Conservation (phyloP, 805 yeast species). For the Metschnikowia baotianmanensis region DNA sequence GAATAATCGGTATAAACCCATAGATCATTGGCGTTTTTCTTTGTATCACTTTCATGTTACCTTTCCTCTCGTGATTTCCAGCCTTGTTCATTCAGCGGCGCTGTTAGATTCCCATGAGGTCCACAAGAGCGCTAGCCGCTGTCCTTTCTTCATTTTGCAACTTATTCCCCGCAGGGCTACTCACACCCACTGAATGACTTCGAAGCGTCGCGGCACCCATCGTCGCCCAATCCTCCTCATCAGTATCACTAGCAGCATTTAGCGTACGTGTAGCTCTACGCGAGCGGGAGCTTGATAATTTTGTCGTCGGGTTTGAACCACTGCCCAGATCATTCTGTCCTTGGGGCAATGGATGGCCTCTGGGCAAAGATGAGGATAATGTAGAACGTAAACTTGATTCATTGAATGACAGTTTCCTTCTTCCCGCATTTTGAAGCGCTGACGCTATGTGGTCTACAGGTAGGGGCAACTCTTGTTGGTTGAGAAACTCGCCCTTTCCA, state of each 20-base stretch:
- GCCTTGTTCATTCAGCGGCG: not conserved
- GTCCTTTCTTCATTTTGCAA: slow-evolving; percentile 41
- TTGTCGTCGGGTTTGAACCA: not conserved
- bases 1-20: too few relatives aligned
- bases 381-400: slow-evolving; percentile 45
- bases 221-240: slow-evolving; percentile 95
- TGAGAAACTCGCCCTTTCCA: slow-evolving; percentile 12
- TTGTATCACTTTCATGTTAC: too few relatives aligned
- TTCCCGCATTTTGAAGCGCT: slow-evolving; percentile 20
- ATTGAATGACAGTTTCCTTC: slow-evolving; percentile 42
- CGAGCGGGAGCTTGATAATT: not conserved
- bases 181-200: slow-evolving; percentile 21
- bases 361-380: slow-evolving; percentile 28
- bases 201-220: slow-evolving; percentile 77
- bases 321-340: slow-evolving; percentile 6
- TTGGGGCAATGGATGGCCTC: slow-evolving; percentile 6
- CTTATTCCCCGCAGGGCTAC: slow-evolving; percentile 14
- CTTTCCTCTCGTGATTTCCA: not conserved
- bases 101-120: slow-evolving; percentile 38
- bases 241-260: slow-evolving; percentile 61
- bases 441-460: slow-evolving; percentile 22
- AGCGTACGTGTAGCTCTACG: not conserved
- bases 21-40: too few relatives aligned
- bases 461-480: slow-evolving; percentile 12
- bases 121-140: slow-evolving; percentile 67